phyloP scores from a whole-genome alignment of 495 filamentous ascomycete genomes.

The Aspergillus kassunensis region DNA sequence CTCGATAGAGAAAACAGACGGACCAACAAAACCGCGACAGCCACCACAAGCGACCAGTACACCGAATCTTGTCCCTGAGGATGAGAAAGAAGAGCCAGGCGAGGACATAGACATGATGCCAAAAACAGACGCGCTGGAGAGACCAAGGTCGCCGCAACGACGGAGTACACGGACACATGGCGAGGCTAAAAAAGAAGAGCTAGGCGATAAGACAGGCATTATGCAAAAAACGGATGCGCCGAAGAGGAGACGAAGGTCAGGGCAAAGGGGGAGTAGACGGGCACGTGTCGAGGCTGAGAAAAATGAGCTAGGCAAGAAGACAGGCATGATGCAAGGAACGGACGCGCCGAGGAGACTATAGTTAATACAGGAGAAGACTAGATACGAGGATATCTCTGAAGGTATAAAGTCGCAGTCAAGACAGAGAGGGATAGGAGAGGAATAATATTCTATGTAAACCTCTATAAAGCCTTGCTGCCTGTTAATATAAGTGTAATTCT shows the following conservation, averaged over 20 bases:
- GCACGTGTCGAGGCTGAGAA: background rate
- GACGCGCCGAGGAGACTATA: background rate
- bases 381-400: background rate
- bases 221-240: background rate
- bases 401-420: background rate
- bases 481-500: background rate
- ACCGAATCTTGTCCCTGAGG: background rate
- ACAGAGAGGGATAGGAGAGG: background rate
- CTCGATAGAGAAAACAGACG: background rate
- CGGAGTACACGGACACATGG: background rate
- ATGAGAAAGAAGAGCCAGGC: background rate
- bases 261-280: background rate
- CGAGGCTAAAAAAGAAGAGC: background rate
- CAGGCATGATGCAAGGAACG: too few relatives aligned
- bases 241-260: background rate
- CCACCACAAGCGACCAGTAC: background rate
- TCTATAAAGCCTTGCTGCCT: background rate
- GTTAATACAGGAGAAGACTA: background rate
- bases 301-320: background rate
- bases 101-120: background rate
- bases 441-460: background rate
- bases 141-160: background rate
- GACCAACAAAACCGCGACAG: background rate
- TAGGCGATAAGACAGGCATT: background rate
- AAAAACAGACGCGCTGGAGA: background rate